A percentile compares a stretch with the other conserved stretches of the same genome.
phyloP scores from a whole-genome alignment of 352 stramenopile species.

The Albugo candida region DNA sequence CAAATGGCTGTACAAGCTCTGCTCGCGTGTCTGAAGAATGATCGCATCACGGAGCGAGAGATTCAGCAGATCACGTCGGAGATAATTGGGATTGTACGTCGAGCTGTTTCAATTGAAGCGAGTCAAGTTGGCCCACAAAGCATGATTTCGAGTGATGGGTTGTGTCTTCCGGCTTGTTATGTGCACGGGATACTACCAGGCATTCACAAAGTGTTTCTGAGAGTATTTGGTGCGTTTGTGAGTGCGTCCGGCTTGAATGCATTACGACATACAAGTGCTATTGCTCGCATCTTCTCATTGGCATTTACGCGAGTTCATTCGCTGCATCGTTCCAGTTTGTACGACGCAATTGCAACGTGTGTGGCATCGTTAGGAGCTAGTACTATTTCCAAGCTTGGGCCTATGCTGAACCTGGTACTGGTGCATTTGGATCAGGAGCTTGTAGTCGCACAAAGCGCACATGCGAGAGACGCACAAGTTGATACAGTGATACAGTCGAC shows the following conservation, averaged over 20 bases:
- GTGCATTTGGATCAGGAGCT: slow-evolving; percentile 29
- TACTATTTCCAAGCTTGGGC: slow-evolving; percentile 48
- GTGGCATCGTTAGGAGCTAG: slow-evolving; percentile 36
- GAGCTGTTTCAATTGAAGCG: slow-evolving; percentile 35
- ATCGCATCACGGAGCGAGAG: slow-evolving; percentile 50
- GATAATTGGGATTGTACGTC: slow-evolving; percentile 28
- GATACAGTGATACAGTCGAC: neutral
- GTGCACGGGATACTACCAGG: slow-evolving; percentile 45
- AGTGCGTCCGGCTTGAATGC: slow-evolving; percentile 31
- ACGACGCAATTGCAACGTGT: slow-evolving; percentile 23
- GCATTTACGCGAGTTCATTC: too few species aligned
- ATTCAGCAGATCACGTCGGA: slow-evolving; percentile 40
- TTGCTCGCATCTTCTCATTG: slow-evolving; percentile 5
- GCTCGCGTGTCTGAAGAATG: slow-evolving; percentile 21
- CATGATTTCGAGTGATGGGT: slow-evolving; percentile 55
- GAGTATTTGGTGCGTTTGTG: slow-evolving; percentile 19
- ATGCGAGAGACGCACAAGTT: slow-evolving; percentile 4
- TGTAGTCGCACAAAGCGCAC: slow-evolving; percentile 7
- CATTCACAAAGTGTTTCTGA: slow-evolving; percentile 28
- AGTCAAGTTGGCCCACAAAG: slow-evolving; percentile 67
- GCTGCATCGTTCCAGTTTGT: slow-evolving; percentile 8
- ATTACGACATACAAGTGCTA: slow-evolving; percentile 41
- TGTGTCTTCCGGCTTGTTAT: slow-evolving; percentile 44
- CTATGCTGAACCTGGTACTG: slow-evolving; percentile 39
- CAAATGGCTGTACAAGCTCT: slow-evolving; percentile 19